phyloP scores from a whole-genome alignment of 495 filamentous ascomycete species.

The Sphaerosporella brunnea region DNA sequence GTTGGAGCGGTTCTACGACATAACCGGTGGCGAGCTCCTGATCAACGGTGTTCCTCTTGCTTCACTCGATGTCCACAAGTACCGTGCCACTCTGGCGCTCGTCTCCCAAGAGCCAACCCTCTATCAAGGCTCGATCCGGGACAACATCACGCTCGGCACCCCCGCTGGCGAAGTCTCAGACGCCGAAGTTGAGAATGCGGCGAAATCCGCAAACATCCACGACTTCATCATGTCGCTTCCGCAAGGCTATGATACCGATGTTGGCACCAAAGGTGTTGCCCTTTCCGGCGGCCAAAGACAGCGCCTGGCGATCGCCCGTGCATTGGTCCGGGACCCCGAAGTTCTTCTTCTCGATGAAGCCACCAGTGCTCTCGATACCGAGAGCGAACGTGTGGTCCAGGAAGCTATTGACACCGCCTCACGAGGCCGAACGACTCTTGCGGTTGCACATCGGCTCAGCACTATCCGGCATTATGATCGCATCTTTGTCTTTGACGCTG shows the following conservation, averaged over 20 bases:
- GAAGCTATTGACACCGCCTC: slow-evolving; percentile 44
- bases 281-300: slow-evolving; percentile 68
- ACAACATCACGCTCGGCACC: slow-evolving; percentile 37
- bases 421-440: slow-evolving; percentile 46
- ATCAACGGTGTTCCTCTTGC: slow-evolving; percentile 36
- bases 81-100: slow-evolving; percentile 38
- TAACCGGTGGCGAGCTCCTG: slow-evolving; percentile 35
- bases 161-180: slow-evolving; percentile 24
- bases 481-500: slow-evolving; percentile 28
- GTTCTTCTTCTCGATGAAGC: slow-evolving; percentile 66
- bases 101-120: slow-evolving; percentile 46
- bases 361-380: slow-evolving; percentile 53
- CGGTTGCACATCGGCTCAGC: slow-evolving; percentile 43
- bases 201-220: slow-evolving; percentile 41
- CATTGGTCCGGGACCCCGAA: slow-evolving; percentile 54
- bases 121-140: slow-evolving; percentile 39
- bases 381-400: slow-evolving; percentile 58
- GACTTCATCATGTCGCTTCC: slow-evolving; percentile 46
- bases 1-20: slow-evolving; percentile 45
- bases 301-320: slow-evolving; percentile 57
- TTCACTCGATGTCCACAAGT: slow-evolving; percentile 30
- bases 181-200: slow-evolving; percentile 35
- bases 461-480: slow-evolving; percentile 27
- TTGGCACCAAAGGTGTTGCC: slow-evolving; percentile 44
- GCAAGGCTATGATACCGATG: slow-evolving; percentile 42